phyloP scores from a whole-genome alignment of 139 green algal species.

The Pleodorina starrii region DNA sequence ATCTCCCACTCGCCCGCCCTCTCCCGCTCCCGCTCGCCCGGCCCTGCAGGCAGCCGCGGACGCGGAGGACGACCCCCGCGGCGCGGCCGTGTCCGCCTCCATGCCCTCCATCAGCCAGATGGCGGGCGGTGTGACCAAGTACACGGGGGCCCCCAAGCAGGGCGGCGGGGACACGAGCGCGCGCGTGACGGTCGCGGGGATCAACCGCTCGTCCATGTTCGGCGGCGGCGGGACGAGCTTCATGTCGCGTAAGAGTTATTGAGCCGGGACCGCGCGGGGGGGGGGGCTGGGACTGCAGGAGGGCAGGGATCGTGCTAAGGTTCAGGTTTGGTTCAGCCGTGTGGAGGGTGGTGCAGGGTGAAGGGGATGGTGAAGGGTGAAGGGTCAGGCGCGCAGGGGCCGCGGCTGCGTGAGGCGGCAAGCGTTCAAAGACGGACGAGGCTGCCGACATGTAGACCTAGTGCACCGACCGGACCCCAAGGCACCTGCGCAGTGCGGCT shows the following conservation, averaged over 20 bases:
- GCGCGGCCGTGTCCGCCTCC: not conserved
- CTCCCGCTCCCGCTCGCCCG: too few species aligned
- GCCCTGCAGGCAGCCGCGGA: slow-evolving; percentile 47
- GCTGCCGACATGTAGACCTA: too few species aligned
- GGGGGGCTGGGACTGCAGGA: not conserved
- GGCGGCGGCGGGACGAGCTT: not conserved
- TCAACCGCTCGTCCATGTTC: slow-evolving; percentile 7
- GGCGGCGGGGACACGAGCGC: not conserved
- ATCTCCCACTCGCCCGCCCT: too few species aligned
- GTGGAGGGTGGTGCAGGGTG: too few species aligned
- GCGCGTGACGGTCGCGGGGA: not conserved
- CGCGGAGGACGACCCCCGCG: slow-evolving; percentile 29
- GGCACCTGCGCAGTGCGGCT: too few species aligned
- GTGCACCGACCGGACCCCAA: too few species aligned
- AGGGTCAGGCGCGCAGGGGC: too few species aligned
- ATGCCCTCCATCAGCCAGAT: slow-evolving; percentile 57
- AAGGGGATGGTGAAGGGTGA: too few species aligned
- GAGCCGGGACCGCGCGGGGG: not conserved
- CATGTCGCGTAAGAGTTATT: slow-evolving; percentile 26
- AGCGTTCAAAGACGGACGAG: too few species aligned
- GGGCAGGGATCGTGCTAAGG: too few species aligned
- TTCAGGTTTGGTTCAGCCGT: too few species aligned
- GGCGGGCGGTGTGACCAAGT: slow-evolving; percentile 51
- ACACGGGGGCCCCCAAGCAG: not conserved
- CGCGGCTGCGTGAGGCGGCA: too few species aligned